Evolutionary conservation across 2,329 filamentous ascomycete genomes (phyloP).

Genomic region (Dryadomyces sulphureus): DNA sequence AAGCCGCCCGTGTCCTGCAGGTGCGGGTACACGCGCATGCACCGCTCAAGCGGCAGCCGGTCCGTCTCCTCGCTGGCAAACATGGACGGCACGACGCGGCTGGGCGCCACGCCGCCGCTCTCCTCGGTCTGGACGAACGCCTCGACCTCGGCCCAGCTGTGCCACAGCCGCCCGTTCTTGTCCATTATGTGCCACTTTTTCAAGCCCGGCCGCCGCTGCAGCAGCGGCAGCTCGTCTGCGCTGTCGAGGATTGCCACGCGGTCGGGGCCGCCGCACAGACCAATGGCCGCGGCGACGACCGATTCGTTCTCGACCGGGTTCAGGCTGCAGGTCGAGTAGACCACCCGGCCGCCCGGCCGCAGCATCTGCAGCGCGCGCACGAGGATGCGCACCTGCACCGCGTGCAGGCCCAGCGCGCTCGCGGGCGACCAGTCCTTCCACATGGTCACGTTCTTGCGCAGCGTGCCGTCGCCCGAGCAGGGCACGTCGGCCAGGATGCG

Average conservation of each 20-base stretch:
- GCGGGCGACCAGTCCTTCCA: conserved; percentile 92
- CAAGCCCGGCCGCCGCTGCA: conserved; percentile 66
- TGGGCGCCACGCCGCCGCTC: conserved; percentile 39
- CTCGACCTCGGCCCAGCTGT: conserved; percentile 68
- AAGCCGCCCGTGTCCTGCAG: conserved; percentile 93
- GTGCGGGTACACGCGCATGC: conserved; percentile 90
- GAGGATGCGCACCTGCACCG: conserved; percentile 78
- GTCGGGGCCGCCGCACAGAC: conserved; percentile 67
- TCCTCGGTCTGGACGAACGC: conserved; percentile 47
- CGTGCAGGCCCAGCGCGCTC: conserved; percentile 74
- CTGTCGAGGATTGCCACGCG: conserved; percentile 81
- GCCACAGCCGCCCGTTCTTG: conserved; percentile 65
- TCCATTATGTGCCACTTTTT: conserved; percentile 85
- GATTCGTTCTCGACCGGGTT: conserved; percentile 97
- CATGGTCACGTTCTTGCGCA: conserved; percentile 81
- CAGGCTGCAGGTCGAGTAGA: conserved; percentile 98
- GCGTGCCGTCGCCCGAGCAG: conserved; percentile 88
- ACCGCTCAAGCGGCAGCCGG: conserved; percentile 68
- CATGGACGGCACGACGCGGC: conserved; percentile 64
- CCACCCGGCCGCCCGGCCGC: conserved; percentile 83
- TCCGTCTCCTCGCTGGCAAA: conserved; percentile 51
- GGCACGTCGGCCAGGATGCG: conserved; percentile 92
- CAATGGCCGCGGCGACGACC: conserved; percentile 75
- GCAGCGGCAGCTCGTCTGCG: conserved; percentile 56
- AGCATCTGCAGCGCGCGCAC: conserved; percentile 89